Conservation (phyloP, 305 asterid species). For the Fraxinus greggii region DNA sequence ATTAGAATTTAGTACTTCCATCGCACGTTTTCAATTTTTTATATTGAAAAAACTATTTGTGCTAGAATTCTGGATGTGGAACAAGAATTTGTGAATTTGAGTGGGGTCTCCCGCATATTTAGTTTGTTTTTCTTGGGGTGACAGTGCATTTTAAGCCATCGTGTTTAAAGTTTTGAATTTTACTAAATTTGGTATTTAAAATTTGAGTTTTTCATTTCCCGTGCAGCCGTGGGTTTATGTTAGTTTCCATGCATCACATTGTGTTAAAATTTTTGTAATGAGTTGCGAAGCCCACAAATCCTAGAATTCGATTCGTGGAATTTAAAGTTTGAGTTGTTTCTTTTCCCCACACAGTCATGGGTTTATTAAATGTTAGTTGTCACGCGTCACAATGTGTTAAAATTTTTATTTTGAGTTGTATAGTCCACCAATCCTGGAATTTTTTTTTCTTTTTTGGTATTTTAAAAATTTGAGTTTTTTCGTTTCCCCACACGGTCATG, state of each 20-base stretch:
- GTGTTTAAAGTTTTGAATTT: neutral
- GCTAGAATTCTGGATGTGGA: neutral
- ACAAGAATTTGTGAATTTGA: neutral
- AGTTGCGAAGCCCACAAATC: neutral
- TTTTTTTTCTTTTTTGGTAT: neutral
- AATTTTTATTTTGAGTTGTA: neutral
- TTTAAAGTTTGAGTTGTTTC: slow-evolving; percentile 1
- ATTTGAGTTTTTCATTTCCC: neutral
- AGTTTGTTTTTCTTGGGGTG: neutral
- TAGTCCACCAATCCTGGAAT: too few relatives aligned
- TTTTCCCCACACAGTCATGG: neutral
- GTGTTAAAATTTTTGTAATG: neutral
- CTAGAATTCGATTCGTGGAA: neutral
- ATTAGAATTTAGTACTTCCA: neutral
- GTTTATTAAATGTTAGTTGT: slow-evolving; percentile 1
- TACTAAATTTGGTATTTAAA: neutral
- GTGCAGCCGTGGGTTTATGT: neutral
- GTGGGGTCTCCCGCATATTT: neutral
- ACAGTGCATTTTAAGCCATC: neutral
- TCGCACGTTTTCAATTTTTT: neutral
- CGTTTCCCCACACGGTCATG: neutral
- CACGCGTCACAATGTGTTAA: neutral
- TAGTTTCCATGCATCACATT: neutral
- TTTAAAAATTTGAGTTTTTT: neutral
- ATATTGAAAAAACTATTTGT: neutral